phyloP scores from a whole-genome alignment of 805 yeast species.

The Saturnispora halmiae region DNA sequence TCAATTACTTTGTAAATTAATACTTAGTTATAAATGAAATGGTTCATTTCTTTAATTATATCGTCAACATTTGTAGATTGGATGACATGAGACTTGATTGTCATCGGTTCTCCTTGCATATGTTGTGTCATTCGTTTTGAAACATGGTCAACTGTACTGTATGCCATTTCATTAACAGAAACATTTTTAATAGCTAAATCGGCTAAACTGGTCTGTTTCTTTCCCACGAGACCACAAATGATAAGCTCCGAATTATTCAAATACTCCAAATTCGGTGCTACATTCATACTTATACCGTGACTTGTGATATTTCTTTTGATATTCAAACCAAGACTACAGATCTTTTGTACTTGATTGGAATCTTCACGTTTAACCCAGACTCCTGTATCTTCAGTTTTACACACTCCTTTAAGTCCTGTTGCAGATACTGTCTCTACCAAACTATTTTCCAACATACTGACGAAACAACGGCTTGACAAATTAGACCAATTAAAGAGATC shows the following conservation, averaged over 20 bases:
- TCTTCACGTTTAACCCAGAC: no score
- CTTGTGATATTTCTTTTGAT: slow-evolving; percentile 77
- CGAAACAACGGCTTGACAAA: slow-evolving; percentile 44
- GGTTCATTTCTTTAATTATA: not conserved
- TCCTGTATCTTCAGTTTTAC: slow-evolving; percentile 67
- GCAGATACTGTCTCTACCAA: slow-evolving; percentile 24
- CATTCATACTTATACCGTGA: slow-evolving; percentile 83
- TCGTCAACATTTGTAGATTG: not conserved
- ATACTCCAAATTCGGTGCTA: slow-evolving; percentile 60
- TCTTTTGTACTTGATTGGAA: no score
- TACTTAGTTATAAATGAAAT: not conserved
- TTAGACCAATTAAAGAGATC: slow-evolving; percentile 55
- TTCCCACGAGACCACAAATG: slow-evolving; percentile 77
- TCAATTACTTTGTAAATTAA: not conserved
- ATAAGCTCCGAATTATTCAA: slow-evolving; percentile 53
- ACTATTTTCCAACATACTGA: slow-evolving; percentile 35
- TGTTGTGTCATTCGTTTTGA: slow-evolving; percentile 2
- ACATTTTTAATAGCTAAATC: not conserved
- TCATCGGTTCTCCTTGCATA: not conserved
- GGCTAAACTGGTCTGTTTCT: slow-evolving; percentile 45
- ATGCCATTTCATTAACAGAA: not conserved
- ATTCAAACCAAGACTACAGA: slow-evolving; percentile 86
- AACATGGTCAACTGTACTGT: not conserved
- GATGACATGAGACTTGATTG: not conserved
- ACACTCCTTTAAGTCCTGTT: slow-evolving; percentile 33